Evolutionary conservation across 441 rosid genomes (phyloP), one percentile per base, ranked within the genome.

Genomic region (Jatropha podagrica): DNA sequence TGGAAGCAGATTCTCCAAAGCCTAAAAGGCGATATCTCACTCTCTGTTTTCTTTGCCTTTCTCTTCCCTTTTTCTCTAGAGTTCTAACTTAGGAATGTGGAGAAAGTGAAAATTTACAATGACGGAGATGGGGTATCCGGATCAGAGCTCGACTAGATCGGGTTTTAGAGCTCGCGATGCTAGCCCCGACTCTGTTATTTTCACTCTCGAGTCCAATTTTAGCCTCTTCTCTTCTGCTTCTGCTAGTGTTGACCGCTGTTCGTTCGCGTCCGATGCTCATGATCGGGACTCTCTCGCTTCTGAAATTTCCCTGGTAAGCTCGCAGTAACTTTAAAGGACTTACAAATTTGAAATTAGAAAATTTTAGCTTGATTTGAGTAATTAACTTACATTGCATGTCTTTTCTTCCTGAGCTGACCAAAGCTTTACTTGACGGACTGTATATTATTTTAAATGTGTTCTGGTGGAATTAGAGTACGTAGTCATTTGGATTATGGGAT

Each of bases 191-290:
- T 94, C 98, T 1, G 85, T 89, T 48, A 89, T 89, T 76, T 89
- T 92, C 89, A 87, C 97, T 42, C 87, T 81, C 27, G 96, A 93
- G 68, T 88, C 94, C 38, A 92, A 88, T 77, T 89, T 91, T 78
- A 95, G 97, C 58, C 88, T 90, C 72, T 92, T 92, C 81, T 88
- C 98, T 60, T 93, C 99, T 72, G 91, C 98, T 76, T 90, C 98
- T 71, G 95, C 92, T 18, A 91, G 97, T 77, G 97, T 90, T 64
- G 97, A 89, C 71, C 97, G 93, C 77, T 92, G 93, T 91, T 95
- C 98, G 54, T 87, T 89, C 26, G 88, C 95, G 38, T 92, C 99
- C 70, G 95, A 93, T 66, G 90, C 91, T 77, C 88, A 77, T 70
- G 92, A 89, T 68, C 90, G 74, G 71, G 92, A 95, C 80, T 87